Conservation (phyloP, 1,284 basidiomycete genomes). For the Cutaneotrichosporon sp. region DNA sequence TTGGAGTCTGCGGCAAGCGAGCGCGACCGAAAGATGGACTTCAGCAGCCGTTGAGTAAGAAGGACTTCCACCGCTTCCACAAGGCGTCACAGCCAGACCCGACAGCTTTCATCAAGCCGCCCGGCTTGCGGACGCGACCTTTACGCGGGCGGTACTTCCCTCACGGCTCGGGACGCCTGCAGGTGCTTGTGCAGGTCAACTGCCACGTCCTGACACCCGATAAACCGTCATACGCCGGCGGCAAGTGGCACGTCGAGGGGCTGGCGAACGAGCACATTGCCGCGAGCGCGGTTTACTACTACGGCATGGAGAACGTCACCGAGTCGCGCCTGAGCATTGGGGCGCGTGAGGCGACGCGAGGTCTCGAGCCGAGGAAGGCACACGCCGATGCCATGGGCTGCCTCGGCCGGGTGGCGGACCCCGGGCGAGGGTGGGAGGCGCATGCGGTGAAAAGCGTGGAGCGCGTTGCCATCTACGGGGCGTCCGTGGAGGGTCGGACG, state of each 20-base stretch:
- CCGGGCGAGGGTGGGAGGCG: too few species aligned
- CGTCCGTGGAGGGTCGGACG: background rate
- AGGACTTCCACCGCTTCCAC: slow-evolving; percentile 14
- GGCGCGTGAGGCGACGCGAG: background rate
- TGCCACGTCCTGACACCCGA: slow-evolving; percentile 22
- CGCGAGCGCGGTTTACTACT: slow-evolving; percentile 22
- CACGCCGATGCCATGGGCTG: too few species aligned
- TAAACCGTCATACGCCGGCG: slow-evolving; percentile 17
- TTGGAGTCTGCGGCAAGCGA: background rate
- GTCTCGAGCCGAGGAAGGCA: too few species aligned
- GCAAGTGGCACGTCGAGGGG: slow-evolving; percentile 21
- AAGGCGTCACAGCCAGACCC: slow-evolving; percentile 17
- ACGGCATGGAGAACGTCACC: slow-evolving; percentile 20
- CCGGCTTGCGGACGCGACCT: background rate
- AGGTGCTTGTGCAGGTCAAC: slow-evolving; percentile 21
- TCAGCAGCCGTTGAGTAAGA: too few species aligned
- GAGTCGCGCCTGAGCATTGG: slow-evolving; percentile 12
- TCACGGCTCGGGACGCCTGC: slow-evolving; percentile 3
- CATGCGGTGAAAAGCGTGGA: too few species aligned
- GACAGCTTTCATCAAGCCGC: slow-evolving; percentile 1
- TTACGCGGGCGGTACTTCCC: background rate
- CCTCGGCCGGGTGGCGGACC: too few species aligned
- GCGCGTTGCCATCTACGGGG: background rate
- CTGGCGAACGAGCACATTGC: slow-evolving; percentile 20
- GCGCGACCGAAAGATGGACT: background rate